Base-by-base conservation (phyloP, 148 eudicot genomes). In the Chenopodium album region DNA sequence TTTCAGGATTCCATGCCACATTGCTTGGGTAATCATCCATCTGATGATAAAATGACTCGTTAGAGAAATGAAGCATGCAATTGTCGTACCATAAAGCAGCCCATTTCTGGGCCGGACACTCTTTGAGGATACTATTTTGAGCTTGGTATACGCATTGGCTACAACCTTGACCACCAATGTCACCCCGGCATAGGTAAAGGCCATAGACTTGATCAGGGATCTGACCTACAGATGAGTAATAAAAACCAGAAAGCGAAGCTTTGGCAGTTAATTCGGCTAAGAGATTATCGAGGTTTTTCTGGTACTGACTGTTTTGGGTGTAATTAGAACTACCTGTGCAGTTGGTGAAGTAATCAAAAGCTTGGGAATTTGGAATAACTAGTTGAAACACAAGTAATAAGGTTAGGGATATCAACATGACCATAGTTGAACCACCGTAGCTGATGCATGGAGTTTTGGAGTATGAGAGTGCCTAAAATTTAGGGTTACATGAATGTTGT, bases 51-150 rank as follows among this genome's bases (percentile, higher is more conserved):
- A 76, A 54, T 1, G 77, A 37, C n/a, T 71, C 5, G 50, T 79
- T 79, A 12, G 83, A 37, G 56, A 66, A 84, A 19, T 73, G 77
- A 46, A 76, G 80, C 81, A 84, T 67, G 76, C 86, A 80, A 52
- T 84, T 60, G 9, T 59, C 83, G 50, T 22, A 74, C 76, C 80
- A 74, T 79, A 74, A 17, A 29, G 74, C 44, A 2, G 82, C 82
- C n/a, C 22, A n/a, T 6, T 26, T 70, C 63, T 59, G 74, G 31
- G 56, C 12, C 14, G 79, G 78, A 20, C 79, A 83, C 1, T 66
- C 41, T 2, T 78, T 74, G 16, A 64, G 31, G 65, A 83, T 71
- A 23, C 14, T 32, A n/a, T 16, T 19, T 1, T 68, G 73, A 4
- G 85, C 82, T 54, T 59, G 7, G 31, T 79, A 68, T 31, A 79